A percentile compares a stretch with the other conserved stretches of the same genome.
These are phyloP conservation scores for Brassica rapa DNA, from an alignment of 345 rosid genomes.

Conservation along the genomic window DNA sequence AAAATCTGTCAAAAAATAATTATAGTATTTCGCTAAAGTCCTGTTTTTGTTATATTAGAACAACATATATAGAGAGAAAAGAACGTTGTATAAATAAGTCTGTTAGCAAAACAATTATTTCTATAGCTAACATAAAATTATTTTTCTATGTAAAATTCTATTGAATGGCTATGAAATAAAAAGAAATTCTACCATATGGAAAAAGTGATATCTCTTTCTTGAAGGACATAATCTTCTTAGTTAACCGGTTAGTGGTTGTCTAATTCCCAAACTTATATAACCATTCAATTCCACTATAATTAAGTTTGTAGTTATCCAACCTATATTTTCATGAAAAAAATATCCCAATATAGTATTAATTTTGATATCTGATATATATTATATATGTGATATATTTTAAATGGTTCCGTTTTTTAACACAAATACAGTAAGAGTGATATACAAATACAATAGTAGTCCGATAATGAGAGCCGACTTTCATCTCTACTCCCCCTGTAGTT, in stretches of 20 bases:
- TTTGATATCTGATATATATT: too few relatives aligned
- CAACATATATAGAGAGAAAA: neutral
- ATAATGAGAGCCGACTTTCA: constrained; percentile 23
- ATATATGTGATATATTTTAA: neutral
- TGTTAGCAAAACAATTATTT: neutral
- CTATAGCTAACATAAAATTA: neutral
- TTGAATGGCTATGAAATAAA: neutral
- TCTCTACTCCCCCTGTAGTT: neutral
- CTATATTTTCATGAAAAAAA: neutral
- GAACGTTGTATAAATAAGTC: neutral
- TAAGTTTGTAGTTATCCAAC: neutral
- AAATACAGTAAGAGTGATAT: constrained; percentile 6
- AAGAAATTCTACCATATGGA: neutral
- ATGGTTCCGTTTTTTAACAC: neutral
- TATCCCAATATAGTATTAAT: too few relatives aligned
- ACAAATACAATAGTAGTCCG: constrained; percentile 6
- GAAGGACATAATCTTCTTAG: neutral
- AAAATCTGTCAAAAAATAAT: neutral
- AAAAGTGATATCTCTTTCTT: neutral
- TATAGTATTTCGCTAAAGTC: neutral
- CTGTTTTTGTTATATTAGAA: neutral
- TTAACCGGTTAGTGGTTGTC: too few relatives aligned
- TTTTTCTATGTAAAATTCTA: neutral
- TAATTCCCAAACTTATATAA: too few relatives aligned
- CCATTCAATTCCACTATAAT: neutral